Base-by-base conservation (phyloP, 2,329 filamentous ascomycete genomes). In the Orbilia quercus region DNA sequence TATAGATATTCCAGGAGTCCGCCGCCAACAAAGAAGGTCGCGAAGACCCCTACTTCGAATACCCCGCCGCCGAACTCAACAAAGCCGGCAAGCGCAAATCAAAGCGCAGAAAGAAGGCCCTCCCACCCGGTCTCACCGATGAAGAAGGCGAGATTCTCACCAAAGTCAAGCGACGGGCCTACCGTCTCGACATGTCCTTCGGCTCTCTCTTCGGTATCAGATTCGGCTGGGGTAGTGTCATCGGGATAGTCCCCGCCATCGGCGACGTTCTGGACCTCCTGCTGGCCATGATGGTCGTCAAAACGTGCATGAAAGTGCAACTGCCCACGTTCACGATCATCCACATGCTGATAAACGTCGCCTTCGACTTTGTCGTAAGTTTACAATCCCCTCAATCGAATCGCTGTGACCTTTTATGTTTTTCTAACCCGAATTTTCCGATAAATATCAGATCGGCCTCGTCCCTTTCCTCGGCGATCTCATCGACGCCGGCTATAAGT, bases 31-130 rank as follows among this genome's bases (percentile, higher is more conserved):
- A 86, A 75, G 87, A 86, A 75, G 86, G 86, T 64, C 82, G 82
- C 76, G 85, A 97, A 91, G 93, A 98, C 79, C 92, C 93, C 4
- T 96, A 92, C 82, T 96, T 93, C 78, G 91, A 96, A 80, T 85
- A 88, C 36, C 88, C 89, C 20, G 89, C 93, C 42, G 20, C 14
- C 9, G 69, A 73, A 53, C 69, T 73, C 60, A 57, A 57, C 69
- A 73, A 73, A 40, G 69, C 81, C 36, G 88, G 87, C 78, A 67
- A 72, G 28, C 60, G 67, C 22, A 96, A 92, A 80, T 84, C 85
- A 66, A 94, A 92, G 84, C 96, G 91, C 81, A 87, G 89, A 79
- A 91, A 90, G 82, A 96, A 96, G 82, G 90, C 91, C 20, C 83
- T 93, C 36, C 93, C 93, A 0, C 86, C 87, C 23, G 94, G 94